These are phyloP conservation scores for Amanita jacksonii DNA, from an alignment of 768 basidiomycete genomes.

Conservation along the genomic window DNA sequence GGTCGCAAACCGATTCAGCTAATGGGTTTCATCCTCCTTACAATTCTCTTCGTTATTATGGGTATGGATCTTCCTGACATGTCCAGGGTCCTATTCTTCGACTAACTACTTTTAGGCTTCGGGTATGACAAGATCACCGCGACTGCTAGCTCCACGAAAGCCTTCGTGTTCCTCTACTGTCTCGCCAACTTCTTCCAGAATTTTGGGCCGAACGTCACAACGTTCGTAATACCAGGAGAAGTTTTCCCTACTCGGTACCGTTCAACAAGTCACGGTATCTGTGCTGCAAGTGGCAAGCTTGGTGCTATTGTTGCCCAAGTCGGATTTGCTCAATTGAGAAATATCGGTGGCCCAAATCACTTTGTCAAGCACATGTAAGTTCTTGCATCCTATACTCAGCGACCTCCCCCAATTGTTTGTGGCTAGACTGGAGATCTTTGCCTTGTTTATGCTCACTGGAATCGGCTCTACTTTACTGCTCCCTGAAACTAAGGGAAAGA, in stretches of 20 bases:
- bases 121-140: constrained; percentile 49
- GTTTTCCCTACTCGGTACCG: constrained; percentile 85
- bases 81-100: neutral
- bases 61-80: constrained; percentile 31
- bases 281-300: constrained; percentile 74
- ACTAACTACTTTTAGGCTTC: constrained; percentile 40
- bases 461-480: constrained; percentile 72
- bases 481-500: constrained; percentile 63
- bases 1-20: constrained; percentile 79
- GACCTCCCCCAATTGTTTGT: neutral
- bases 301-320: constrained; percentile 79
- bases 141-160: constrained; percentile 32
- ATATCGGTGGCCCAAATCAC: constrained; percentile 54
- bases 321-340: constrained; percentile 57
- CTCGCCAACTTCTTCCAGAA: constrained; percentile 89
- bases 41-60: constrained; percentile 58
- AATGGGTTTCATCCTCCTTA: constrained; percentile 65
- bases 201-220: constrained; percentile 76
- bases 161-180: constrained; percentile 78
- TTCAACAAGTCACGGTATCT: constrained; percentile 78
- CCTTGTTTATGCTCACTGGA: constrained; percentile 81
- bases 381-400: constrained; percentile 7
- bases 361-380: constrained; percentile 65
- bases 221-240: constrained; percentile 77
- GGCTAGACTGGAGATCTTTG: constrained; percentile 64